These are phyloP conservation scores for Xylaria sp. DNA, from an alignment of 2,329 filamentous ascomycete genomes.

Conservation along the genomic window DNA sequence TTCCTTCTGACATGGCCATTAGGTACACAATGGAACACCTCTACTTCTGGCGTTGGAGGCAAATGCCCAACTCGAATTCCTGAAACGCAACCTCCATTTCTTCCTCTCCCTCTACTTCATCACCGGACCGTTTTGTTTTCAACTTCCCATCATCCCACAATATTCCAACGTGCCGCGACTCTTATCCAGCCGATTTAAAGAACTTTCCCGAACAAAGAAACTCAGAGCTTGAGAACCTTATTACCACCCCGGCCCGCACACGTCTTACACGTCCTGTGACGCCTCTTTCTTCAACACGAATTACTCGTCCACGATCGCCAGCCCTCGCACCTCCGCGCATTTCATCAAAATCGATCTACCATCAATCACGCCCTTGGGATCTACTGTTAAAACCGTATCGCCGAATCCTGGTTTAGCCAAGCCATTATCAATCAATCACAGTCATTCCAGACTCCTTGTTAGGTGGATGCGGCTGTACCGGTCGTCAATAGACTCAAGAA, in stretches of 20 bases:
- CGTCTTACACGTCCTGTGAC: slow-evolving; percentile 21
- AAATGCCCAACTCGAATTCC: not conserved
- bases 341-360: not conserved
- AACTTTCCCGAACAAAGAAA: slow-evolving; percentile 29
- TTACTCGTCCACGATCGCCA: not conserved
- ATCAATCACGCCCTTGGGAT: not conserved
- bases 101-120: slow-evolving; percentile 10
- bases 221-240: not conserved
- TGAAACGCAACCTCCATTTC: slow-evolving; percentile 6
- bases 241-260: slow-evolving; percentile 20
- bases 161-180: slow-evolving; percentile 1
- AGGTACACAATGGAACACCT: not conserved
- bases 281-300: not conserved
- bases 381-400: slow-evolving; percentile 7
- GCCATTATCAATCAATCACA: slow-evolving; percentile 8
- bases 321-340: not conserved
- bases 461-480: not conserved
- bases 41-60: not conserved
- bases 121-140: slow-evolving; percentile 1
- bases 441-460: not conserved
- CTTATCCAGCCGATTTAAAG: slow-evolving; percentile 3
- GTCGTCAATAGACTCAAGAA: slow-evolving; percentile 9
- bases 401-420: not conserved
- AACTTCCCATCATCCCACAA: not conserved
- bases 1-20: not conserved